Conservation (phyloP, 257 asterid species). For the Solanum corneliomulleri region DNA sequence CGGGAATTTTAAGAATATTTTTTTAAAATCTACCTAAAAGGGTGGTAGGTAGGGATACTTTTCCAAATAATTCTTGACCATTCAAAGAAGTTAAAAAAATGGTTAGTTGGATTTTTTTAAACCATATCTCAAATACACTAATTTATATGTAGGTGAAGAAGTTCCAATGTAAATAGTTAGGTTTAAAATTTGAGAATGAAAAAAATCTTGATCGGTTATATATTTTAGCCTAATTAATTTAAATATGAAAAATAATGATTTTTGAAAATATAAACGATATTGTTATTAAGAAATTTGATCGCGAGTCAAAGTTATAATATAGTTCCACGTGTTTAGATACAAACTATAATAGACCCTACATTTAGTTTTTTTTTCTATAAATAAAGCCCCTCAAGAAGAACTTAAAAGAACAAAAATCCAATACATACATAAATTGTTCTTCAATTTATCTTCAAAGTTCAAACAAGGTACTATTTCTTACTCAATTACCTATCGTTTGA, state of each 20-base stretch:
- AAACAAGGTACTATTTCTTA: not conserved
- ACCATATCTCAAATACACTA: not conserved
- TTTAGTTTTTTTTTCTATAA: not conserved
- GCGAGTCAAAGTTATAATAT: not conserved
- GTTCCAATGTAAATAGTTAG: not conserved
- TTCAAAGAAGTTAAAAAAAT: not conserved
- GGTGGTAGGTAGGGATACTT: not conserved
- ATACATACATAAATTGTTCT: not conserved
- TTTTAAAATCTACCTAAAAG: not conserved
- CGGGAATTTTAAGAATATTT: no score
- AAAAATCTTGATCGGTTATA: accelerated
- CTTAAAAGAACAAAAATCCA: not conserved
- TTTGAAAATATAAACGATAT: no score
- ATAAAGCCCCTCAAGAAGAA: not conserved
- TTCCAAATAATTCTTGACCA: not conserved
- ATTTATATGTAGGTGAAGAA: not conserved
- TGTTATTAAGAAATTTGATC: not conserved
- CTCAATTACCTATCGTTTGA: not conserved
- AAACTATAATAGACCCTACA: not conserved
- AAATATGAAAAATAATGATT: no score
- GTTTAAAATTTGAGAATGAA: not conserved
- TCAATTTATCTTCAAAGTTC: not conserved
- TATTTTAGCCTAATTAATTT: no score
- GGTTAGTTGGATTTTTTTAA: not conserved
- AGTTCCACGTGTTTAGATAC: not conserved